Percentiles rank a stretch among this genome's conserved stretches.
phyloP scores from a whole-genome alignment of 1,139 yeast genomes.

The Saccharomycopsis phalli region DNA sequence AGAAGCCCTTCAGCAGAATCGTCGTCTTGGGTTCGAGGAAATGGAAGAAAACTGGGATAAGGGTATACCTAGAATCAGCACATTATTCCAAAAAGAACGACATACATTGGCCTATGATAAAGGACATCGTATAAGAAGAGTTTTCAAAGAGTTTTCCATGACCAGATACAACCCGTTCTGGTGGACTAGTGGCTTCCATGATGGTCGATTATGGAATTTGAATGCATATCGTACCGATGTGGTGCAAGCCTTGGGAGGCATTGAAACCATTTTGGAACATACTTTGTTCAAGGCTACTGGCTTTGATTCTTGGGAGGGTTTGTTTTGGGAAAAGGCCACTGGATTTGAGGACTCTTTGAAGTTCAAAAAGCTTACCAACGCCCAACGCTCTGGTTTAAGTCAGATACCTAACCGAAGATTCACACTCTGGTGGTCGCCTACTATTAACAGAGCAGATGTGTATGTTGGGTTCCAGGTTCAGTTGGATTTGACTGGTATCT shows the following conservation, averaged over 20 bases:
- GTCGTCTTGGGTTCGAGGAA: conserved; percentile 86
- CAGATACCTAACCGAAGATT: conserved; percentile 97
- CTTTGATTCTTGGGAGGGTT: conserved; percentile 96
- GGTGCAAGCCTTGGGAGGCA: conserved; percentile 94
- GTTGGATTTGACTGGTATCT: conserved; percentile 91
- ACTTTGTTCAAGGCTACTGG: conserved; percentile 95
- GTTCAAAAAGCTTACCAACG: conserved; percentile 90
- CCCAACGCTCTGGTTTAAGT: conserved; percentile 93
- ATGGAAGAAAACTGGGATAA: conserved; percentile 93
- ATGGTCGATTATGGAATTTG: conserved; percentile 92
- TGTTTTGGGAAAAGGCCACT: conserved; percentile 96
- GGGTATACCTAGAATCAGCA: conserved; percentile 93
- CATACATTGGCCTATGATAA: conserved; percentile 93
- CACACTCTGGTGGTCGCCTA: conserved; percentile 99
- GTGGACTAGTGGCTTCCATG: conserved; percentile 95
- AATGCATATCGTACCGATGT: conserved; percentile 93
- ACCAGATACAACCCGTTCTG: conserved; percentile 81
- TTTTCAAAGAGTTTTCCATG: conserved; percentile 65
- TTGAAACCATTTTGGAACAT: conserved; percentile 92
- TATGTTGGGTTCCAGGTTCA: conserved; percentile 97
- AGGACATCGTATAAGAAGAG: conserved; percentile 80
- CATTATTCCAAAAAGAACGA: conserved; percentile 89
- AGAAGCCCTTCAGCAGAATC: conserved; percentile 79
- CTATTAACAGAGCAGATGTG: conserved; percentile 95
- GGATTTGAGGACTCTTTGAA: conserved; percentile 96